Evolutionary conservation across 2,329 filamentous ascomycete genomes (phyloP).

Genomic region (Botrytis hyacinthi): DNA sequence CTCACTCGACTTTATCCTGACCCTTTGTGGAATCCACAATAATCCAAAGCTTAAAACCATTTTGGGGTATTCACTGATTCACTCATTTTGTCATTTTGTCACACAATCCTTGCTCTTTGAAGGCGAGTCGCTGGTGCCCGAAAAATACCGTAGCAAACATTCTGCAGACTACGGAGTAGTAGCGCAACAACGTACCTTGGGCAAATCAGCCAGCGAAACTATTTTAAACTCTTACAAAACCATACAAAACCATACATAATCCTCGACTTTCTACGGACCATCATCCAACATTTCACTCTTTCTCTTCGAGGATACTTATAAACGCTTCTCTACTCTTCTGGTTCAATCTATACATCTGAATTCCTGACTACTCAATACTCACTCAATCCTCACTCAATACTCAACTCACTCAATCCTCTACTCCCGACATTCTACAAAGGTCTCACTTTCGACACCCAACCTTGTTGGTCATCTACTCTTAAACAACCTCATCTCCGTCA

Average conservation of each 20-base stretch:
- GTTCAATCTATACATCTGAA: background rate
- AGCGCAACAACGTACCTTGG: background rate
- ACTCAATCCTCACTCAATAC: background rate
- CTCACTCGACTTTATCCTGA: background rate
- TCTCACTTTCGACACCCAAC: slow-evolving; percentile 1
- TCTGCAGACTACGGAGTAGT: background rate
- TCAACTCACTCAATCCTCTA: too few species aligned
- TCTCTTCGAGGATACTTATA: background rate
- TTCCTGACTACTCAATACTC: background rate
- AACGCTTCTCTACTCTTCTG: background rate
- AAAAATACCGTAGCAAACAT: slow-evolving; percentile 8
- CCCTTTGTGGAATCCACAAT: background rate
- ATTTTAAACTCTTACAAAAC: background rate
- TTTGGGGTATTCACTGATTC: background rate
- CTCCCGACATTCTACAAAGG: background rate
- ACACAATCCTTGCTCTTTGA: background rate
- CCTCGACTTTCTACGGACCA: background rate
- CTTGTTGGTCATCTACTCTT: slow-evolving; percentile 8
- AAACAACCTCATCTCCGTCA: background rate
- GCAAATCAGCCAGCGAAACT: slow-evolving; percentile 3
- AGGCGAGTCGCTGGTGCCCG: slow-evolving; percentile 9
- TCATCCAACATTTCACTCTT: background rate
- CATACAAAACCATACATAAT: too few species aligned
- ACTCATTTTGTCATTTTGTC: background rate
- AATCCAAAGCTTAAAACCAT: background rate